Conservation (phyloP, 208 protist genomes). For the Angomonas deanei region DNA sequence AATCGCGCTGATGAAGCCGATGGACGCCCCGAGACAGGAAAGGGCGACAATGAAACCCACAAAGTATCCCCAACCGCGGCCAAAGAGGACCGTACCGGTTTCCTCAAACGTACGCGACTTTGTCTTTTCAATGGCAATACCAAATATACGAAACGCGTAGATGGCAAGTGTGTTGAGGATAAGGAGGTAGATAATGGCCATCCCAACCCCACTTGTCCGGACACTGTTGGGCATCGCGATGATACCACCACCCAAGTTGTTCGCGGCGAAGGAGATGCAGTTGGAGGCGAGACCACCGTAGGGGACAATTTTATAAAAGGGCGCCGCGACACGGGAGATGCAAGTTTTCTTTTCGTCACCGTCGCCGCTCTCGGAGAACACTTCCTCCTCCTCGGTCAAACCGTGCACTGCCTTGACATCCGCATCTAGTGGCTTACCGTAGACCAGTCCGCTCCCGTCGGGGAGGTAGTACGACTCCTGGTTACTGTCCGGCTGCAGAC, state of each 20-base stretch:
- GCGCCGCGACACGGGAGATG: not conserved
- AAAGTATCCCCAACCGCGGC: conserved; percentile 36
- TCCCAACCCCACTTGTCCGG: conserved; percentile 4
- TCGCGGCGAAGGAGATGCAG: conserved; percentile 67
- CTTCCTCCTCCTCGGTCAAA: no score
- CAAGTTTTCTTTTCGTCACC: not conserved
- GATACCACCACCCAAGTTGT: conserved; percentile 61
- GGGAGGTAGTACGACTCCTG: not conserved
- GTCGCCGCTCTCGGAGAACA: no score
- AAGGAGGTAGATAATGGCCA: conserved; percentile 7
- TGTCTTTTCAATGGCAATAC: conserved; percentile 27
- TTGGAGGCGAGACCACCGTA: conserved; percentile 34
- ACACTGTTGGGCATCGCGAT: conserved; percentile 14
- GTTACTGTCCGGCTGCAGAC: not conserved
- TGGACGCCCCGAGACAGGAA: conserved; percentile 36
- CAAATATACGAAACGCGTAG: conserved; percentile 41
- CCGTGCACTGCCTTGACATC: not conserved
- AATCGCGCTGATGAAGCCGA: conserved; percentile 52
- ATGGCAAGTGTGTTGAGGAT: conserved; percentile 13
- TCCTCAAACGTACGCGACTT: conserved; percentile 35
- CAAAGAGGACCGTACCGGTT: conserved; percentile 24
- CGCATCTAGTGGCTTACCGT: not conserved
- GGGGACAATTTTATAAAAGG: no score
- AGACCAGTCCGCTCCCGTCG: not conserved
- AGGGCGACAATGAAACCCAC: conserved; percentile 30